These are phyloP conservation scores for Mallotus japonicus DNA, from an alignment of 441 rosid species.

Conservation along the genomic window DNA sequence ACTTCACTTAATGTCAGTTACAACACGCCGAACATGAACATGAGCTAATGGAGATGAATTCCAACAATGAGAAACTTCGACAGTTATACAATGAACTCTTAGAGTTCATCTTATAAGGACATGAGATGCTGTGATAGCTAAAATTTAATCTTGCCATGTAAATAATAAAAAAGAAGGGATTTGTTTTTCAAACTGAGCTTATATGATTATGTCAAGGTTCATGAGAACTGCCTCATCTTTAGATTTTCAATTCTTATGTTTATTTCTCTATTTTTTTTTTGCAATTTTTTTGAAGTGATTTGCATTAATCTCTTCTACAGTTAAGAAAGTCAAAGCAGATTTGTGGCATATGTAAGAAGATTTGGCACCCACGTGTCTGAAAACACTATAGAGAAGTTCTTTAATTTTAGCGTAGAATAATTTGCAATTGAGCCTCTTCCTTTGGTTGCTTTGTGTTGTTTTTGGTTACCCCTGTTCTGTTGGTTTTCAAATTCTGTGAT, in stretches of 20 bases:
- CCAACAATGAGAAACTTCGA: conserved; percentile 89
- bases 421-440: too few species aligned
- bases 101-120: conserved; percentile 62
- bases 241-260: conserved; percentile 9
- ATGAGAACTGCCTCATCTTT: conserved; percentile 22
- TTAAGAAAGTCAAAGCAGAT: conserved; percentile 69
- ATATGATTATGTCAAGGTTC: conserved; percentile 84
- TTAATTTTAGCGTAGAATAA: too few species aligned
- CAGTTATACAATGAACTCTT: conserved; percentile 87
- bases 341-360: conserved; percentile 93
- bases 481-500: too few species aligned
- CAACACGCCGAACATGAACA: conserved; percentile 94
- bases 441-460: too few species aligned
- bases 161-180: conserved; percentile 50
- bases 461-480: too few species aligned
- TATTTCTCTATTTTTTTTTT: neutral
- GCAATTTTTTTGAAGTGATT: conserved; percentile 17
- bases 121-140: conserved; percentile 69
- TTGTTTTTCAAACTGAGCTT: too few species aligned
- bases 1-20: conserved; percentile 45
- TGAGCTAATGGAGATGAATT: conserved; percentile 90
- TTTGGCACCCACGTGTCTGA: conserved; percentile 51
- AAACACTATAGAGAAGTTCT: too few species aligned
- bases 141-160: conserved; percentile 55
- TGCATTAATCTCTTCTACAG: conserved; percentile 39